Base-by-base conservation (phyloP, 352 stramenopile species). In the Phytophthora agathidicida region DNA sequence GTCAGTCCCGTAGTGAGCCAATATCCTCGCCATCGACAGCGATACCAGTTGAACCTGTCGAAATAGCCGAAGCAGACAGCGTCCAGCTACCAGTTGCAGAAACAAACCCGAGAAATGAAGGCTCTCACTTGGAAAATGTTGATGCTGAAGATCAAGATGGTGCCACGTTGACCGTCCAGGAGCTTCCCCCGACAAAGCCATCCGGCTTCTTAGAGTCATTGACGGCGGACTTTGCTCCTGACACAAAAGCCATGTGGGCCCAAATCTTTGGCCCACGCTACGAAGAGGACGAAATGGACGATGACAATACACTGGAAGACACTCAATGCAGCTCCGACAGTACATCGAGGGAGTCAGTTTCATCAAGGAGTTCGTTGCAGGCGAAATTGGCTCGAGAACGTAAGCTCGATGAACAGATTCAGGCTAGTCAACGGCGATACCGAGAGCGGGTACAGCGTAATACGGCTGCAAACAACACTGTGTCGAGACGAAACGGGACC, bases 181-280 rank as follows among this genome's bases (percentile, higher is more conserved):
- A 58, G 13, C 26, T 53, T 20, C 5, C 59, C 3, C 9, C 19
- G 26, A 16, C 33, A 9, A 68, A 71, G 5, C 39, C 43, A n/a
- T 13, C 52, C 2, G 31, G 45, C n/a, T 72, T 64, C 35, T 41
- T 77, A 4, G 54, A 70, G 3, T 75, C 70, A 0, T 37, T 76
- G 6, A 71, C 68, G 0, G 75, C 69, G 0, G 30, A 68, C 1
- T 77, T 88, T 41, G 44, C 66, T 14, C 49, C 64, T 5, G 65
- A 75, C 42, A 80, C 75, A 1, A 79, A 70, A 22, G 56, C 50
- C 2, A 73, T 71, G 3, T 88, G 78, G 78, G 50, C 63, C 0
- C 64, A 80, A 31, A 74, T 91, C 20, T 91, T 91, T 53, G 75
- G 77, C 0, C 72, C 76, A 26, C 68, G 71, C 5, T 89, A 81